Percentiles rank a stretch among this genome's conserved stretches.
Evolutionary conservation across 1,139 yeast species (phyloP).

Genomic region (Kodamaea alishanica): DNA sequence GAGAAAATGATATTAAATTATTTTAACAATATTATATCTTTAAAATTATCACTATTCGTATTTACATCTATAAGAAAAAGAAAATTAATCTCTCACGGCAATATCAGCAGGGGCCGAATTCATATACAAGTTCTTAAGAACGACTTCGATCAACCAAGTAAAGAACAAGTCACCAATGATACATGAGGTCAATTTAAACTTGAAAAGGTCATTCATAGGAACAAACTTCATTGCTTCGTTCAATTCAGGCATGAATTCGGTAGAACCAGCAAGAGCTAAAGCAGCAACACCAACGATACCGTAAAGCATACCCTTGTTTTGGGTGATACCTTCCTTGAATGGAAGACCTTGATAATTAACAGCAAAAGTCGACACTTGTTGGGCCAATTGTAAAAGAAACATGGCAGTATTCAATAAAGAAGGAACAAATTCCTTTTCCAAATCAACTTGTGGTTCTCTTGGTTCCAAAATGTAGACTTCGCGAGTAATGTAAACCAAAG

Average conservation of each 20-base stretch:
- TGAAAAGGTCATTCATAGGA: conserved; percentile 75
- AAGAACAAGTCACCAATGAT: conserved; percentile 74
- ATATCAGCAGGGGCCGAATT: conserved; percentile 91
- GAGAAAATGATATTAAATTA: conserved; percentile 23
- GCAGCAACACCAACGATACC: conserved; percentile 90
- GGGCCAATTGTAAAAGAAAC: conserved; percentile 89
- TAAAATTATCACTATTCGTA: conserved; percentile 2
- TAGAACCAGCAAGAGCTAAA: conserved; percentile 85
- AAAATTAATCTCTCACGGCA: conserved; percentile 52
- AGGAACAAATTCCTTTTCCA: conserved; percentile 85
- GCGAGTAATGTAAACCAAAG: conserved; percentile 76
- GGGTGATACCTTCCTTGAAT: conserved; percentile 85
- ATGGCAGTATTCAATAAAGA: conserved; percentile 94
- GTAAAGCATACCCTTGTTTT: conserved; percentile 95
- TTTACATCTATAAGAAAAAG: conserved; percentile 6
- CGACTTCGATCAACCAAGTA: conserved; percentile 76
- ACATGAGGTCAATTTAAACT: conserved; percentile 67
- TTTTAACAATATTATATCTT: neutral
- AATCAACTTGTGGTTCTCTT: conserved; percentile 80
- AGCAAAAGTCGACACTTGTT: conserved; percentile 96
- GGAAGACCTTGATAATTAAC: conserved; percentile 98
- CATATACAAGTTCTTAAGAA: conserved; percentile 80
- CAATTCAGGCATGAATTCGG: conserved; percentile 92
- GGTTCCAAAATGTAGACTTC: conserved; percentile 89
- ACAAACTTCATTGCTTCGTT: conserved; percentile 91